A percentile compares a stretch with the other conserved stretches of the same genome.
Evolutionary conservation across 2,329 filamentous ascomycete species (phyloP).

Genomic region (Aureobasidium uvarum): DNA sequence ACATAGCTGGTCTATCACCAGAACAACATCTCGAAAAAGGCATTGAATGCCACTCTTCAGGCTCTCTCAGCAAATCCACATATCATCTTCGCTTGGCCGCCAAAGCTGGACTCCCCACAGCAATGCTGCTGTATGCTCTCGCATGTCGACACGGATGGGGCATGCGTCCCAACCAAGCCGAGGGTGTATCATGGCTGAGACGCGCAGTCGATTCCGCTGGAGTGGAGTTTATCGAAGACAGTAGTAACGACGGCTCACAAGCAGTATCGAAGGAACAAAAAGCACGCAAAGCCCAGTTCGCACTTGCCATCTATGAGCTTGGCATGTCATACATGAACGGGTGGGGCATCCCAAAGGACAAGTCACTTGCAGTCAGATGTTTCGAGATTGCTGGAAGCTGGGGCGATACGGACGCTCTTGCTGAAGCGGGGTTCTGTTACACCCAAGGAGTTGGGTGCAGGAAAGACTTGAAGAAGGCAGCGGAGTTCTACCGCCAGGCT

Average conservation of each 20-base stretch:
- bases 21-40: slow-evolving; percentile 90
- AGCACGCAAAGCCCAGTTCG: slow-evolving; percentile 87
- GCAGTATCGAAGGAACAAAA: slow-evolving; percentile 59
- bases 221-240: slow-evolving; percentile 78
- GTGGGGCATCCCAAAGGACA: slow-evolving; percentile 95
- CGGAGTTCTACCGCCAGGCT: slow-evolving; percentile 83
- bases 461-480: slow-evolving; percentile 93
- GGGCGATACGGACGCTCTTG: slow-evolving; percentile 92
- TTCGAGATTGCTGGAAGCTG: slow-evolving; percentile 95
- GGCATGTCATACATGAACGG: slow-evolving; percentile 97
- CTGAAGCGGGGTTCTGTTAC: slow-evolving; percentile 95
- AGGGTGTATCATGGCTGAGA: slow-evolving; percentile 88
- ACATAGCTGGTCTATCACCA: slow-evolving; percentile 64
- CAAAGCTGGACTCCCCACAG: slow-evolving; percentile 79
- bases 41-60: slow-evolving; percentile 84
- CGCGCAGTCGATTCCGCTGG: slow-evolving; percentile 84
- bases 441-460: slow-evolving; percentile 90
- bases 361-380: slow-evolving; percentile 78
- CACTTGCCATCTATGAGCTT: slow-evolving; percentile 91
- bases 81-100: slow-evolving; percentile 93
- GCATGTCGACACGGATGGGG: slow-evolving; percentile 97
- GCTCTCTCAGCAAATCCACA: slow-evolving; percentile 86
- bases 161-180: slow-evolving; percentile 85
- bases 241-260: slow-evolving; percentile 48
- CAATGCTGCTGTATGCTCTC: slow-evolving; percentile 92